These are phyloP conservation scores for Ilex asprella DNA, from an alignment of 257 asterid species.

Conservation along the genomic window DNA sequence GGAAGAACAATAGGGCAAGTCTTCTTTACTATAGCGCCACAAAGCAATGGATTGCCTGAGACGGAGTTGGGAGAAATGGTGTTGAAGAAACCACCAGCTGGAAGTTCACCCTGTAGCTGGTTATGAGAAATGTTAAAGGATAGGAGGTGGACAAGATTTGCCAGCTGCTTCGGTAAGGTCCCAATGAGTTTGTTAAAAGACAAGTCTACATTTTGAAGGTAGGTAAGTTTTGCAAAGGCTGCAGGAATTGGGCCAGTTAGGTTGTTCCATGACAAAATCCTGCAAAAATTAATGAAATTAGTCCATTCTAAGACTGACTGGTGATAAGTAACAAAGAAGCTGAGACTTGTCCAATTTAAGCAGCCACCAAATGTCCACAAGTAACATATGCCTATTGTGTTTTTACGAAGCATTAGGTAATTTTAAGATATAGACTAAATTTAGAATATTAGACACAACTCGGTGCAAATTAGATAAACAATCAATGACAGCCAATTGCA, in stretches of 20 bases:
- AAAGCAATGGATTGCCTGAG: constrained; percentile 61
- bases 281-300: constrained; percentile 25
- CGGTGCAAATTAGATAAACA: background rate
- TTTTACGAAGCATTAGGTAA: background rate
- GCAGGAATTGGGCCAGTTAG: constrained; percentile 59
- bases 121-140: constrained; percentile 80
- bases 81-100: constrained; percentile 70
- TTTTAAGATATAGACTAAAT: background rate
- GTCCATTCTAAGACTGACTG: background rate
- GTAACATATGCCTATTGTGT: background rate
- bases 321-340: background rate
- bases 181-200: constrained; percentile 79
- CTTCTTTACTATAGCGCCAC: constrained; percentile 66
- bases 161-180: constrained; percentile 61
- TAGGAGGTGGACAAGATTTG: constrained; percentile 54
- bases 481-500: background rate
- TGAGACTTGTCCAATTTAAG: background rate
- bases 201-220: constrained; percentile 54
- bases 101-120: constrained; percentile 76
- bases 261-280: constrained; percentile 58
- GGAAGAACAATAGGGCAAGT: constrained; percentile 67
- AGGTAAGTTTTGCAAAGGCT: constrained; percentile 44
- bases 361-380: background rate
- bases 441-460: too few relatives aligned
- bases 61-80: constrained; percentile 67